Conservation (phyloP, 441 rosid species). For the Populus tomentosa region DNA sequence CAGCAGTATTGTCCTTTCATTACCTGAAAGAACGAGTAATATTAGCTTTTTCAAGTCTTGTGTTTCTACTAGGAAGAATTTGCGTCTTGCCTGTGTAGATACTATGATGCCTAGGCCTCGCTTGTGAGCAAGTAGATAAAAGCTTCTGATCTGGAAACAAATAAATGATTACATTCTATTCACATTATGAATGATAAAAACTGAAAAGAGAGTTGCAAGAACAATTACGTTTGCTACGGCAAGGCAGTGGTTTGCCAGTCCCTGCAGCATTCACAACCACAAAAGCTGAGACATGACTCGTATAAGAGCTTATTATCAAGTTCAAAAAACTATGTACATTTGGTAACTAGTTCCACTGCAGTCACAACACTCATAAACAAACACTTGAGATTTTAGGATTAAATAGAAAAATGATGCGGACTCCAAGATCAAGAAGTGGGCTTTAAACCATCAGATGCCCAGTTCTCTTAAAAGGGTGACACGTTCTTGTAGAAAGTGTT, state of each 20-base stretch:
- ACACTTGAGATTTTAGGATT: not conserved
- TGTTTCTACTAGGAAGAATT: not conserved
- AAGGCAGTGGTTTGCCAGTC: conserved; percentile 49
- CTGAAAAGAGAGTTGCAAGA: not conserved
- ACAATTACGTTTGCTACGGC: conserved; percentile 46
- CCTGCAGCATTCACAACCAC: conserved; percentile 38
- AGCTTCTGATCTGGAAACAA: conserved; percentile 53
- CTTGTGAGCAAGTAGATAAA: conserved; percentile 57
- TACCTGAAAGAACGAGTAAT: conserved; percentile 38
- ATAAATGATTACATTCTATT: not conserved
- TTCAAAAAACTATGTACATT: not conserved
- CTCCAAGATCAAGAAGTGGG: not conserved
- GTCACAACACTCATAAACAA: not conserved
- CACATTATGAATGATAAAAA: not conserved
- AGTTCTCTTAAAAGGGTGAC: not conserved
- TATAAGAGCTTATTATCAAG: not conserved
- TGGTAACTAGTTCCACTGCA: not conserved
- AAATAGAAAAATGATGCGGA: not conserved
- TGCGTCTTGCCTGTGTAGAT: conserved; percentile 43
- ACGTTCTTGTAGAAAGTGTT: not conserved
- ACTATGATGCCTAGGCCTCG: conserved; percentile 39
- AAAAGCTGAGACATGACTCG: not conserved
- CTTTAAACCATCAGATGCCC: not conserved
- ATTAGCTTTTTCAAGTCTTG: not conserved
- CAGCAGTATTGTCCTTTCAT: conserved; percentile 44